A percentile compares a stretch with the other conserved stretches of the same genome.
Evolutionary conservation across 352 stramenopile genomes (phyloP).

Genomic region (Globisporangium okanoganense): DNA sequence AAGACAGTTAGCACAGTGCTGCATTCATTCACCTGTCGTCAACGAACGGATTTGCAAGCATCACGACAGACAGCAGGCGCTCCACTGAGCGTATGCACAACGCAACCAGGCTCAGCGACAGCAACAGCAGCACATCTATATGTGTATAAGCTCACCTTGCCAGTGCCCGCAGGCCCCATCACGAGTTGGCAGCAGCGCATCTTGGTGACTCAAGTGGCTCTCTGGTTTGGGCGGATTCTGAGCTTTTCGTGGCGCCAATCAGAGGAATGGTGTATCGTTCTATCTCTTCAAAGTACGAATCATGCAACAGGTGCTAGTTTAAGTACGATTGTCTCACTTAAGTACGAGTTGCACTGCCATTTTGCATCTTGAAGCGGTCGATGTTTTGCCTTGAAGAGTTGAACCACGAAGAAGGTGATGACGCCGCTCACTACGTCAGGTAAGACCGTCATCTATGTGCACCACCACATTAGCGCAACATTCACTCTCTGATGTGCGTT

Average conservation of each 20-base stretch:
- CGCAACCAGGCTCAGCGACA: neutral
- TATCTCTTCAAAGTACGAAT: neutral
- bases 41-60: no score
- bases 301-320: neutral
- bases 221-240: neutral
- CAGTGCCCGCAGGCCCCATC: constrained; percentile 89
- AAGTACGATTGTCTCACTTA: neutral
- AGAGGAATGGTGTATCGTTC: neutral
- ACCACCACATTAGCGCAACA: no score
- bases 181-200: constrained; percentile 91
- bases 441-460: no score
- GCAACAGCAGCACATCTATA: neutral
- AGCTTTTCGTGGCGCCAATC: neutral
- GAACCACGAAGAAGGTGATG: neutral
- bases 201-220: constrained; percentile 2
- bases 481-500: no score
- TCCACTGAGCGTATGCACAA: neutral
- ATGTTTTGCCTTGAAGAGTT: neutral
- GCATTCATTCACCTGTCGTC: no score
- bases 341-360: no score
- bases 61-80: no score
- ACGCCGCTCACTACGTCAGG: neutral
- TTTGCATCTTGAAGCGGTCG: no score
- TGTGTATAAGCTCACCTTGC: constrained; percentile 55
- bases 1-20: neutral